A percentile compares a stretch with the other conserved stretches of the same genome.
phyloP scores from a whole-genome alignment of 208 protist genomes.

The Wallacemonas sp. region DNA sequence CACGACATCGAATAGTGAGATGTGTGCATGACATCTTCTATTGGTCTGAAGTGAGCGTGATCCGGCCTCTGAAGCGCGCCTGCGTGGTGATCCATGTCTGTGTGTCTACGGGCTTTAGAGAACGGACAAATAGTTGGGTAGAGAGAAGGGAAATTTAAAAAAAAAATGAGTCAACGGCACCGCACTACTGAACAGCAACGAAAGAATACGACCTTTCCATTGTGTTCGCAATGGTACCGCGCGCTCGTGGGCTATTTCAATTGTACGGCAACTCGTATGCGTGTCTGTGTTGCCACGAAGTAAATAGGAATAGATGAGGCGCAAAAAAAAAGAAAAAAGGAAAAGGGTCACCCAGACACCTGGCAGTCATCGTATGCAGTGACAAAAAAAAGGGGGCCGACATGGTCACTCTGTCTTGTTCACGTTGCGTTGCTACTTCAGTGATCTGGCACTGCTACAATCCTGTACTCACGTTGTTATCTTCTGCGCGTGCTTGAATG shows the following conservation, averaged over 20 bases:
- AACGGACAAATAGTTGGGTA: background rate
- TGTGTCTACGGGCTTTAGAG: background rate
- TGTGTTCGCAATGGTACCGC: background rate
- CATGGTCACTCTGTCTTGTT: background rate
- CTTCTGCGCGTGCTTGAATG: too few species aligned
- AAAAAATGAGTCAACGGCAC: background rate
- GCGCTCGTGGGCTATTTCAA: too few species aligned
- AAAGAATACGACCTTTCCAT: background rate
- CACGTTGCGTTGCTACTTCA: background rate
- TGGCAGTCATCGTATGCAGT: background rate
- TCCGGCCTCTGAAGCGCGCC: too few species aligned
- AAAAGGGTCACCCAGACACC: background rate
- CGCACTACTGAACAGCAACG: background rate
- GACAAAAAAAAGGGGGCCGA: background rate
- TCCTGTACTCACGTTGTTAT: too few species aligned
- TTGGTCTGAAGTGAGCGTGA: too few species aligned
- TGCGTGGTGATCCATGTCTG: background rate
- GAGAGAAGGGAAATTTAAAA: background rate
- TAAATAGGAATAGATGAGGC: background rate
- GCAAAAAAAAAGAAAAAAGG: background rate
- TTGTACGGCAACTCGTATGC: too few species aligned
- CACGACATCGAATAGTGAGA: too few species aligned
- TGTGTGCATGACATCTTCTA: too few species aligned
- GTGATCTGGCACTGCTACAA: too few species aligned
- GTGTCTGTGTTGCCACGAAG: background rate